Conservation (phyloP, 2,329 filamentous ascomycete genomes). For the Diaporthe sp. region DNA sequence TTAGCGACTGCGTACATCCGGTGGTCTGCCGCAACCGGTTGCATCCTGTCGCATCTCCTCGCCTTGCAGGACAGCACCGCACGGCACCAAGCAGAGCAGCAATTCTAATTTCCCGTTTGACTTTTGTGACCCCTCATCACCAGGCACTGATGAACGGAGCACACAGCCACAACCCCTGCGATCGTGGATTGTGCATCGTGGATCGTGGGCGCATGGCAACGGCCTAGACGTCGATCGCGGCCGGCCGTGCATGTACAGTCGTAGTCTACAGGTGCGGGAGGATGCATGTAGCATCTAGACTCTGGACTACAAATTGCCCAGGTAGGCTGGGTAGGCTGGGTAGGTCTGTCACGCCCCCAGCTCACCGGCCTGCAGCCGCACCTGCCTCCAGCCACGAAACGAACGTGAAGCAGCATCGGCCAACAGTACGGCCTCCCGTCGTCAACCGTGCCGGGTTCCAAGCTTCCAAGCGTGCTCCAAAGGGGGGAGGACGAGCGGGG, state of each 20-base stretch:
- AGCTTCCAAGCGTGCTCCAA: background rate
- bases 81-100: background rate
- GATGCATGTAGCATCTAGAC: background rate
- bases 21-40: background rate
- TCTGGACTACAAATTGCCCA: background rate
- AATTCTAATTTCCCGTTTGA: conserved; percentile 19
- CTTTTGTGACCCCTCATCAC: conserved; percentile 19
- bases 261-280: too few relatives aligned
- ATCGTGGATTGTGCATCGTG: conserved; percentile 2
- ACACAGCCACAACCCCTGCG: conserved; percentile 23
- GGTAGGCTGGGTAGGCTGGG: too few relatives aligned
- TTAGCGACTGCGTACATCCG: background rate
- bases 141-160: background rate
- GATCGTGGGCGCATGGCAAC: background rate
- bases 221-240: conserved; percentile 14
- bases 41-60: background rate
- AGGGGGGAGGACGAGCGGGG: background rate
- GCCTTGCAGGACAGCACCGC: background rate
- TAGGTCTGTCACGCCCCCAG: background rate
- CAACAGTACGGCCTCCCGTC: background rate
- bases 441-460: background rate
- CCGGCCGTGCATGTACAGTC: background rate
- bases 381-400: background rate
- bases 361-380: conserved; percentile 7
- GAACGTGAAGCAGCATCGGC: background rate